phyloP scores from a whole-genome alignment of 163 green algal genomes.

The Scenedesmus sp. region DNA sequence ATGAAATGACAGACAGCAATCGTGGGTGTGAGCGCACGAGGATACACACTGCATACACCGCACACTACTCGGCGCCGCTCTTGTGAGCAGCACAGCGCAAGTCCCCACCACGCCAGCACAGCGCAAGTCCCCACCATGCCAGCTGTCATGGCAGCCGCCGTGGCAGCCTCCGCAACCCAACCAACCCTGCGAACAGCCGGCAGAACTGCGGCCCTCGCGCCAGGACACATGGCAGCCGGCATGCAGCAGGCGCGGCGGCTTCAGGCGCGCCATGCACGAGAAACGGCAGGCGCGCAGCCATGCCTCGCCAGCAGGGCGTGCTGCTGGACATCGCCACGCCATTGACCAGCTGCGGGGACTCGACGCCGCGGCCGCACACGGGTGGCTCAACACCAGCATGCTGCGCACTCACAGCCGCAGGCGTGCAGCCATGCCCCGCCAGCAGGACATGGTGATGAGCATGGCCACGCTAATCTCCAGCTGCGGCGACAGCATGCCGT shows the following conservation, averaged over 20 bases:
- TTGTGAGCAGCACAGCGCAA: not conserved
- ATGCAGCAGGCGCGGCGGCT: not conserved
- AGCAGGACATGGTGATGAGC: slow-evolving; percentile 70
- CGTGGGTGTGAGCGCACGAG: not conserved
- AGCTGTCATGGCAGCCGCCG: too few relatives aligned
- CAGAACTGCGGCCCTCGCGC: not conserved
- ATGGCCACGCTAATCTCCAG: slow-evolving; percentile 67
- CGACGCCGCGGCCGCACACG: too few relatives aligned
- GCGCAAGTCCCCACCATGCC: too few relatives aligned
- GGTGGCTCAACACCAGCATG: too few relatives aligned
- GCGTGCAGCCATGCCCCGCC: slow-evolving; percentile 61
- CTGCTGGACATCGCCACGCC: too few relatives aligned
- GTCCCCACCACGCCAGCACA: not conserved
- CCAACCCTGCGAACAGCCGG: not conserved
- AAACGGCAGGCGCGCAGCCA: not conserved
- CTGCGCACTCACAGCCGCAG: slow-evolving; percentile 52
- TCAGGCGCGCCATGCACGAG: too few relatives aligned
- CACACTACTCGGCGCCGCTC: not conserved
- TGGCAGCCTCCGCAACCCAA: too few relatives aligned
- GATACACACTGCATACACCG: not conserved
- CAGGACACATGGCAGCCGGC: not conserved
- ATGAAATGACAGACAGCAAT: not conserved
- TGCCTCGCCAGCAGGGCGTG: not conserved
- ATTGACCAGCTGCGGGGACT: too few relatives aligned
- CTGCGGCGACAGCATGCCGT: slow-evolving; percentile 62